Conservation (phyloP, 2,329 filamentous ascomycete genomes). For the Aspergillus sp. region DNA sequence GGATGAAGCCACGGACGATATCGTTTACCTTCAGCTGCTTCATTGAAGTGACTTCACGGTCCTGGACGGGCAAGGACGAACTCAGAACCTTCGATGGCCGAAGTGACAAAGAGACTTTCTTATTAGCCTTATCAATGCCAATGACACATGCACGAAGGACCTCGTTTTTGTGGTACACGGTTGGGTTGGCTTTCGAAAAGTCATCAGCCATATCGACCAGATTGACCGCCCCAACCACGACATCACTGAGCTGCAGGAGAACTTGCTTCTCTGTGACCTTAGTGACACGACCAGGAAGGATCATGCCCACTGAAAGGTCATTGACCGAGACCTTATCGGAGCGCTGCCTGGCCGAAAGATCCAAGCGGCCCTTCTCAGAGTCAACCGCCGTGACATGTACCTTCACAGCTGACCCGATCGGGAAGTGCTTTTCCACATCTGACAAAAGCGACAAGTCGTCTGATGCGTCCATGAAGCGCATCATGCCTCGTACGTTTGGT, state of each 20-base stretch:
- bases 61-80: conserved; percentile 70
- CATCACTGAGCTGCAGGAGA: conserved; percentile 75
- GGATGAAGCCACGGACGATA: conserved; percentile 82
- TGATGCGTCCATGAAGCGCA: conserved; percentile 74
- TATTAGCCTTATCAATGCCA: conserved; percentile 72
- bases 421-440: conserved; percentile 71
- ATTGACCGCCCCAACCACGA: conserved; percentile 68
- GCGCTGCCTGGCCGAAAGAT: conserved; percentile 69
- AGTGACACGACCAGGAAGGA: conserved; percentile 74
- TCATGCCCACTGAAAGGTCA: conserved; percentile 66
- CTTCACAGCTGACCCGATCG: conserved; percentile 77
- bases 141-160: conserved; percentile 81
- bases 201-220: conserved; percentile 80
- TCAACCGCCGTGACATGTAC: conserved; percentile 72
- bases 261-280: conserved; percentile 78
- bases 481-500: conserved; percentile 75
- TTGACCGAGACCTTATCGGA: conserved; percentile 58
- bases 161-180: conserved; percentile 71
- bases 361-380: conserved; percentile 62
- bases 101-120: conserved; percentile 71
- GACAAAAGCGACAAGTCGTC: conserved; percentile 74
- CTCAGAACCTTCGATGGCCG: conserved; percentile 83
- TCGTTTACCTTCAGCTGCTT: conserved; percentile 69
- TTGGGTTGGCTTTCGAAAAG: conserved; percentile 69
- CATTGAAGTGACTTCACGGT: conserved; percentile 65